These are phyloP conservation scores for Picea glauca DNA, from an alignment of 75 land plant genomes.

Conservation along the genomic window DNA sequence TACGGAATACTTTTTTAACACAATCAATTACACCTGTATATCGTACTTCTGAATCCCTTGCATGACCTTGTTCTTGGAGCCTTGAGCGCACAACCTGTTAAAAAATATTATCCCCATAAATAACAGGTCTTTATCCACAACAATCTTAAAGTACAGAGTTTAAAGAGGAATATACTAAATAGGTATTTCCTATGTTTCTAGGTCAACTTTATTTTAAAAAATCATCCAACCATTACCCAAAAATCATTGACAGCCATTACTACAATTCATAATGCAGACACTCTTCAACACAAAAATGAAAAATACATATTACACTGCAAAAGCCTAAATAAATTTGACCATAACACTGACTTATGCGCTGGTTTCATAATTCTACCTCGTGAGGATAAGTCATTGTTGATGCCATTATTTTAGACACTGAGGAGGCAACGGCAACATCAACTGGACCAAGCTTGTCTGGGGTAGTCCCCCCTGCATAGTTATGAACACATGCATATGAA, in stretches of 20 bases:
- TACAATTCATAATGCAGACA: background rate
- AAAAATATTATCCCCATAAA: background rate
- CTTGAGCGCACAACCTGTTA: slow-evolving; percentile 85
- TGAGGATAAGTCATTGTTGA: slow-evolving; percentile 96
- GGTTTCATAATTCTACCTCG: slow-evolving; percentile 52
- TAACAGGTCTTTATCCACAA: no score
- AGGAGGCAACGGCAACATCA: slow-evolving; percentile 78
- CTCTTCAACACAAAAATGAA: background rate
- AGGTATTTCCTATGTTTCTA: background rate
- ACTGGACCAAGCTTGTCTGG: slow-evolving; percentile 62
- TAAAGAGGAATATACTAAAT: background rate
- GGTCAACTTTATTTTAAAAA: background rate
- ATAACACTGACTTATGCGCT: background rate
- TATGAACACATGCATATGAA: background rate
- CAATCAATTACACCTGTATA: slow-evolving; percentile 85
- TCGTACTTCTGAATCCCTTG: slow-evolving; percentile 23
- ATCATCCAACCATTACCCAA: background rate
- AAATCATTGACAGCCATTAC: background rate
- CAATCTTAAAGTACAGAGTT: background rate
- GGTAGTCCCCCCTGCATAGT: slow-evolving; percentile 62
- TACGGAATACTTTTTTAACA: slow-evolving; percentile 50
- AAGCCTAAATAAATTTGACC: background rate
- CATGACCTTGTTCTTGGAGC: slow-evolving; percentile 92
- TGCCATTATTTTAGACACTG: slow-evolving; percentile 79
- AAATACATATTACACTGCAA: background rate